Conservation (phyloP, 257 asterid species). For the Nicotiana obtusifolia region DNA sequence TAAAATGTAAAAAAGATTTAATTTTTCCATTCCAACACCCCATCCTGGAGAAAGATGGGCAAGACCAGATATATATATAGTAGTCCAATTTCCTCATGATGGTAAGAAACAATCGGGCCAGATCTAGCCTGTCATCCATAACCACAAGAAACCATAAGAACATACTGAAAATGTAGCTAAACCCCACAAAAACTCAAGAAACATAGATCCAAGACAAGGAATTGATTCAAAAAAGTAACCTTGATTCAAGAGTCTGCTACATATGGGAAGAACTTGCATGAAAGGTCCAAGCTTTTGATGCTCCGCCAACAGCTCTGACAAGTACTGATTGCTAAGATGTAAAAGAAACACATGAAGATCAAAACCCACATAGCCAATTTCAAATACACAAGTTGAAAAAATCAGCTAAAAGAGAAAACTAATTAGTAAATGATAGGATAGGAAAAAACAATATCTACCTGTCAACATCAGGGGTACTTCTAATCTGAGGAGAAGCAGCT, state of each 20-base stretch:
- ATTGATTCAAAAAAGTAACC: constrained; percentile 23
- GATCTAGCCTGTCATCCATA: background rate
- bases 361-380: background rate
- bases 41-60: background rate
- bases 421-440: background rate
- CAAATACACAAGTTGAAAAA: background rate
- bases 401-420: background rate
- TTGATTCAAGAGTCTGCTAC: constrained; percentile 88
- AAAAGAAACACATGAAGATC: constrained; percentile 9
- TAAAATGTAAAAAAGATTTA: background rate
- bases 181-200: constrained; percentile 12
- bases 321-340: constrained; percentile 60
- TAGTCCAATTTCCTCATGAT: background rate
- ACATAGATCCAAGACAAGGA: constrained; percentile 35
- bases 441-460: constrained; percentile 29
- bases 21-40: background rate
- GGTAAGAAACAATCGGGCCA: background rate
- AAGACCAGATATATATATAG: background rate
- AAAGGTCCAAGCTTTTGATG: constrained; percentile 96
- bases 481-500: constrained; percentile 81
- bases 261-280: constrained; percentile 88
- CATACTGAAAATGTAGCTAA: background rate
- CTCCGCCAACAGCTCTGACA: constrained; percentile 93
- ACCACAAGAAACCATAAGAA: background rate
- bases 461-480: constrained; percentile 64